Evolutionary conservation across 1,284 basidiomycete species (phyloP).

Genomic region (Boletus sp.): DNA sequence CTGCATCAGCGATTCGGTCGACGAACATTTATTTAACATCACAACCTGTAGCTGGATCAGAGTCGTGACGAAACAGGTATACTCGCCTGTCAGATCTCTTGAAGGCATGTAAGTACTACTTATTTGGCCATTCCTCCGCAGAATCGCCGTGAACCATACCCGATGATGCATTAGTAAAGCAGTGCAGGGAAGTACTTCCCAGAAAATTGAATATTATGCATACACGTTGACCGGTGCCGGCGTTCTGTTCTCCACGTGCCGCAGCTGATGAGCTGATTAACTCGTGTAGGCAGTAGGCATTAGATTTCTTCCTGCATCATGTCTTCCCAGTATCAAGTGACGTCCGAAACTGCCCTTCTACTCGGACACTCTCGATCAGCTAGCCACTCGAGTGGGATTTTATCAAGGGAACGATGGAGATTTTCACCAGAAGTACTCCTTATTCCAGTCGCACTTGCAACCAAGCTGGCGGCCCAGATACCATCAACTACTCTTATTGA

Average conservation of each 20-base stretch:
- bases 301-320: slow-evolving; percentile 3
- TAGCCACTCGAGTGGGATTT: not conserved
- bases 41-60: no score
- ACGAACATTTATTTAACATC: no score
- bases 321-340: slow-evolving; percentile 4
- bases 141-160: not conserved
- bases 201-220: not conserved
- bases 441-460: slow-evolving; percentile 30
- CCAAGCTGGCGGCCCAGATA: slow-evolving; percentile 23
- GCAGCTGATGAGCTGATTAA: not conserved
- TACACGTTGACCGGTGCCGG: not conserved
- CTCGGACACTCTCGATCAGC: slow-evolving; percentile 9
- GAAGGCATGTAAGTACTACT: no score
- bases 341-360: slow-evolving; percentile 14
- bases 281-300: not conserved
- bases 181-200: not conserved
- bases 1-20: no score
- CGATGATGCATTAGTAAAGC: not conserved
- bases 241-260: not conserved
- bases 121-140: not conserved
- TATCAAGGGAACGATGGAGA: not conserved
- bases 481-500: slow-evolving; percentile 31
- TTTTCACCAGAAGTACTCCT: slow-evolving; percentile 21
- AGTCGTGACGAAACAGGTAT: no score
- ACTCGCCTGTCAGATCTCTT: no score